Conservation (phyloP, 441 rosid species). For the Euphorbia corollata region DNA sequence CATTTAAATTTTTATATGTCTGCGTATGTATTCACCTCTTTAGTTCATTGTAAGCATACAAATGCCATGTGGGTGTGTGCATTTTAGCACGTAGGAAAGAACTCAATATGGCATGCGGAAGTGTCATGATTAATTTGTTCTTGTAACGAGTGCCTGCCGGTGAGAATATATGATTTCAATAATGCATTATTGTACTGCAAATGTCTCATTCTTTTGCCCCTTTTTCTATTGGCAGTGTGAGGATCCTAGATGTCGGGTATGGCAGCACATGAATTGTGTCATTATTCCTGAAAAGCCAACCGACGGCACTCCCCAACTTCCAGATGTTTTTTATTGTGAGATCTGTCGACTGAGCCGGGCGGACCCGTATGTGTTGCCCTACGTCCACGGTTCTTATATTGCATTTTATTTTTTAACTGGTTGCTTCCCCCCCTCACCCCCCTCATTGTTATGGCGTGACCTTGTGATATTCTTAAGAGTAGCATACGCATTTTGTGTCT, state of each 20-base stretch:
- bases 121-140: not conserved
- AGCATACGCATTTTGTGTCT: not conserved
- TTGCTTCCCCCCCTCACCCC: not conserved
- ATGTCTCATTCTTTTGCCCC: slow-evolving; percentile 14
- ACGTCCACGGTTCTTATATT: slow-evolving; percentile 2
- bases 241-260: slow-evolving; percentile 62
- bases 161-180: not conserved
- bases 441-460: not conserved
- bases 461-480: not conserved
- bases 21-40: not conserved
- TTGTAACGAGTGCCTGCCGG: not conserved
- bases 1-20: not conserved
- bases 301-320: slow-evolving; percentile 58
- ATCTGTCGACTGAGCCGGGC: slow-evolving; percentile 85
- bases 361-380: slow-evolving; percentile 70
- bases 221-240: slow-evolving; percentile 57
- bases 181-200: not conserved
- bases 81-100: not conserved
- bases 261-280: slow-evolving; percentile 91
- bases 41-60: not conserved
- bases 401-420: not conserved
- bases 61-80: not conserved
- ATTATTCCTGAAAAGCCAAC: slow-evolving; percentile 63
- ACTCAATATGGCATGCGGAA: not conserved
- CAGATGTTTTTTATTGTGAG: slow-evolving; percentile 86